Evolutionary conservation across 2,329 filamentous ascomycete species (phyloP).

Genomic region (Cladophialophora psammophila): DNA sequence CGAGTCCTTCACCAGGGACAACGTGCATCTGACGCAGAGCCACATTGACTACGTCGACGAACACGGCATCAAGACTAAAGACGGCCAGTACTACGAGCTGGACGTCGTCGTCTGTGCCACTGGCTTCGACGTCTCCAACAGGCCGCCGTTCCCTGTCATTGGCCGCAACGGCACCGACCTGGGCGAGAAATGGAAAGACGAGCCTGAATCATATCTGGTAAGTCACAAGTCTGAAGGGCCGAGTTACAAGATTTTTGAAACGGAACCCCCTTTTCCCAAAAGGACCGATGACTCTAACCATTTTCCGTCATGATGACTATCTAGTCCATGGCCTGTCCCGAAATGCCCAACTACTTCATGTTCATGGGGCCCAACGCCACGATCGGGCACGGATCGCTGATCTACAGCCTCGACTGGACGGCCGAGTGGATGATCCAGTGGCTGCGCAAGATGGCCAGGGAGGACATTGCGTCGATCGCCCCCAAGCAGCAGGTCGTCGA

Average conservation of each 20-base stretch:
- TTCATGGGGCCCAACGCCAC: slow-evolving; percentile 44
- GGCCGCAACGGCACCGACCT: slow-evolving; percentile 37
- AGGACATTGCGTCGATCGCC: slow-evolving; percentile 45
- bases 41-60: slow-evolving; percentile 47
- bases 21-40: slow-evolving; percentile 45
- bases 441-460: slow-evolving; percentile 44
- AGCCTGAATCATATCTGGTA: slow-evolving; percentile 41
- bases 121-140: slow-evolving; percentile 27
- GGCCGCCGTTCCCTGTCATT: slow-evolving; percentile 27
- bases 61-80: slow-evolving; percentile 40
- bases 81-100: slow-evolving; percentile 18
- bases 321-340: slow-evolving; percentile 22
- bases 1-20: slow-evolving; percentile 54
- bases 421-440: slow-evolving; percentile 44
- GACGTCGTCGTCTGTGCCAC: slow-evolving; percentile 25
- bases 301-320: background rate
- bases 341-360: slow-evolving; percentile 47
- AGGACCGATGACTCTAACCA: background rate
- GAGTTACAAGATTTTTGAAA: too few relatives aligned
- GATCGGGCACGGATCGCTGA: slow-evolving; percentile 43
- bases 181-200: slow-evolving; percentile 43
- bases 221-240: background rate
- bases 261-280: too few relatives aligned
- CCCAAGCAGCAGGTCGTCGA: slow-evolving; percentile 55
- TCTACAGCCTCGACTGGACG: slow-evolving; percentile 36